Evolutionary conservation across 257 asterid genomes (phyloP).

Genomic region (Solanum paucissectum): DNA sequence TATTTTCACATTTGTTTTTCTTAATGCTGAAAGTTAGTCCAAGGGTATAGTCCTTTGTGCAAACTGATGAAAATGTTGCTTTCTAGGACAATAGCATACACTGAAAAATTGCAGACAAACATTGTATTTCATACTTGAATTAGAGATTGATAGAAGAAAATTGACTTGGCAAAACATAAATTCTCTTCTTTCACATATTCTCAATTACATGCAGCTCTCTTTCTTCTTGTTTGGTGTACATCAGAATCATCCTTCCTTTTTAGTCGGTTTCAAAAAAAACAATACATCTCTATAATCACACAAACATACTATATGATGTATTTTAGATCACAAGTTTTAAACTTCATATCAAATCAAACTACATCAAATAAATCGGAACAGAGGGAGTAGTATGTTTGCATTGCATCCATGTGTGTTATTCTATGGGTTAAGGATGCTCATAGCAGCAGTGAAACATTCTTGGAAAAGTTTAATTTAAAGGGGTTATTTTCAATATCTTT

Average conservation of each 20-base stretch:
- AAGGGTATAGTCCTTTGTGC: neutral
- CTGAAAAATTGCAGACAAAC: slow-evolving; percentile 8
- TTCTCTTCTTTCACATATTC: neutral
- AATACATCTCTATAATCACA: too few relatives aligned
- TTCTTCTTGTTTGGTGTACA: neutral
- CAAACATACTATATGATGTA: neutral
- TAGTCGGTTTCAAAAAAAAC: too few relatives aligned
- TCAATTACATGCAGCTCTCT: neutral
- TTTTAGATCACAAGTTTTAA: too few relatives aligned
- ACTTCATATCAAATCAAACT: neutral
- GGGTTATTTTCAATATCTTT: too few relatives aligned
- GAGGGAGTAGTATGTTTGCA: neutral
- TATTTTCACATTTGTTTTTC: slow-evolving; percentile 9
- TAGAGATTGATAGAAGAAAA: neutral
- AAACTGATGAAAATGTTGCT: neutral
- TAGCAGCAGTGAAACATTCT: neutral
- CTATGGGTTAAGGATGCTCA: neutral
- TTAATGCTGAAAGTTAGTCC: neutral
- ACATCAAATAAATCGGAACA: neutral
- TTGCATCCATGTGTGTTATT: neutral
- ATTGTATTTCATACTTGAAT: slow-evolving; percentile 2
- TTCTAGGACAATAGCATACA: slow-evolving; percentile 7
- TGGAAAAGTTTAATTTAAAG: neutral
- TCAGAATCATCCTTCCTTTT: neutral
- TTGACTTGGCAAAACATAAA: neutral